Evolutionary conservation across 164 flowering plant species (phyloP).

Genomic region (Aristolochia fimbriata): DNA sequence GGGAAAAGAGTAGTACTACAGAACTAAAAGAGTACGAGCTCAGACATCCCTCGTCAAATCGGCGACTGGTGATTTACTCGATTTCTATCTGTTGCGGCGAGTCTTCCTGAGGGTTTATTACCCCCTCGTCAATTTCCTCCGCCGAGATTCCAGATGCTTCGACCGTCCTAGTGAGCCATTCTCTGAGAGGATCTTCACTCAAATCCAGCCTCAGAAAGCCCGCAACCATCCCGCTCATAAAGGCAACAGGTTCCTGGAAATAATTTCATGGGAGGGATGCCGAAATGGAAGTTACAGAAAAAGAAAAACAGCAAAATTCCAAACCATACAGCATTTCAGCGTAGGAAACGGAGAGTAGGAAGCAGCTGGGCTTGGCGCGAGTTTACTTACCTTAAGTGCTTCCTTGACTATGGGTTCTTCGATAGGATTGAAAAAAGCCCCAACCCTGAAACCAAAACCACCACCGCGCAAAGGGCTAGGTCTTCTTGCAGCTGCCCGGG

Average conservation of each 20-base stretch:
- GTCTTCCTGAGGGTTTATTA: constrained; percentile 30
- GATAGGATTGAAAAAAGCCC: constrained; percentile 19
- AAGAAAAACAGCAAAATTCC: background rate
- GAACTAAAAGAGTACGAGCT: too few species aligned
- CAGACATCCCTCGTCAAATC: too few species aligned
- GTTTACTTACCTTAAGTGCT: constrained; percentile 19
- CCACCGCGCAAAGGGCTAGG: too few species aligned
- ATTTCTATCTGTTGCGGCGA: constrained; percentile 61
- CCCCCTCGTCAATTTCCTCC: constrained; percentile 34
- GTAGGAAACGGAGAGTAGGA: background rate
- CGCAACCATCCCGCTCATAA: constrained; percentile 80
- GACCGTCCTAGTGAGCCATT: constrained; percentile 69
- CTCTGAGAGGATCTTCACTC: constrained; percentile 80
- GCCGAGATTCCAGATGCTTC: constrained; percentile 62
- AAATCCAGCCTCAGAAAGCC: constrained; percentile 75
- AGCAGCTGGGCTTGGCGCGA: too few species aligned
- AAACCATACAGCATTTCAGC: background rate
- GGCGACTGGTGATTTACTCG: constrained; percentile 55
- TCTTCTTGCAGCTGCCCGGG: too few species aligned
- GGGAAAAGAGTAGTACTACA: too few species aligned
- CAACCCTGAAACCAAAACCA: constrained; percentile 5
- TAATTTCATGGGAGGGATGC: too few species aligned
- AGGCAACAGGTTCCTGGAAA: constrained; percentile 76
- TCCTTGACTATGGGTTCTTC: constrained; percentile 21
- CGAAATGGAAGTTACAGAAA: too few species aligned